Base-by-base conservation (phyloP, 192 early-diverging fungal genomes). In the Coemansia sp. region DNA sequence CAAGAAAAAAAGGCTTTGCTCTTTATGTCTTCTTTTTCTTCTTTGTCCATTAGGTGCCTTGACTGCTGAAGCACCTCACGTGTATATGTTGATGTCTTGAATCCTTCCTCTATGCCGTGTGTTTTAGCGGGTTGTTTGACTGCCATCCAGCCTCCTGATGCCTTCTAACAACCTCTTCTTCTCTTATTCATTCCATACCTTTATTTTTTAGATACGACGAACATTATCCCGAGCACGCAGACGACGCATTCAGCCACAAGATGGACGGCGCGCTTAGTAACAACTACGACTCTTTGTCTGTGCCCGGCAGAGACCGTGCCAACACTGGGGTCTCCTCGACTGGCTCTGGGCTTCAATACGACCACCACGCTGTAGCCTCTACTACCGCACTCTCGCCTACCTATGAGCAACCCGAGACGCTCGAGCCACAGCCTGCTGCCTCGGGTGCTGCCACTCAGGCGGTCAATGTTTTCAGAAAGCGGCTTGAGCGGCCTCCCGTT, bases 311-410 rank as follows among this genome's bases (percentile, higher is more conserved):
- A 10, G 64, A 51, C 21, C 68, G 78, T 38, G 51, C 78, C 5
- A 59, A 72, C 42, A 80, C 78, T 1, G 78, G 78, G 5, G 41
- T 55, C 2, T 80, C 78, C 17, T 80, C 78, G 11, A 62, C 67
- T 23, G 73, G 69, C 7, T 80, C 78, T 6, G 73, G 55, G n/a
- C 61, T 75, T 32, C 73, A 72, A 25, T 64, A 55, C 19, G 70
- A 75, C 59, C 63, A 73, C 15, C 67, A 64, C 17, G 64, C 78
- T 25, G 42, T 72, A 37, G 70, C 73, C 23, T 80, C 78, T 7
- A 80, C 78, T 11, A 80, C 78, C 0, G 78, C 78, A 9, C 69
- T 80, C 50, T 68, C 78, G 6, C 73, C 73, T 1, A 32, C 63
- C 6, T 69, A 69, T 25, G 51, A 36, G 25, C 50, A 62, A 2